phyloP scores from a whole-genome alignment of 148 eudicot species.

The Silene latifolia region DNA sequence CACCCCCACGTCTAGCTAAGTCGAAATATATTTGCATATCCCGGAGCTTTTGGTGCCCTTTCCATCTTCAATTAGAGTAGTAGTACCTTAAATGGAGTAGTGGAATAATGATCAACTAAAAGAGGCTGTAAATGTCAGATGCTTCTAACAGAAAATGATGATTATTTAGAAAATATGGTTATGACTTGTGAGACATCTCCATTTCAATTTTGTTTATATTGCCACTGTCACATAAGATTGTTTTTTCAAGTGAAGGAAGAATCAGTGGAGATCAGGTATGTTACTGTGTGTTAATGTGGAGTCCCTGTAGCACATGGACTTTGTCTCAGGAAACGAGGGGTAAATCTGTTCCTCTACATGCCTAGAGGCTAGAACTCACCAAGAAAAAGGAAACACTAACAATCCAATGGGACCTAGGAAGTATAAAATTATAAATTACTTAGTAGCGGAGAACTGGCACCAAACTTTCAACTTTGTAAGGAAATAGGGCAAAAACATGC shows the following conservation, averaged over 20 bases:
- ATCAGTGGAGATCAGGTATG: neutral
- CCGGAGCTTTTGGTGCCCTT: neutral
- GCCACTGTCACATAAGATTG: neutral
- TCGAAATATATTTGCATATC: neutral
- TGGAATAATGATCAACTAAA: neutral
- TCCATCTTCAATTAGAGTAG: neutral
- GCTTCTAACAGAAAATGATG: neutral
- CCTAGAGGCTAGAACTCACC: no score
- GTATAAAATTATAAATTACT: neutral
- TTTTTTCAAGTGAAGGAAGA: neutral
- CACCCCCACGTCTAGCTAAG: neutral
- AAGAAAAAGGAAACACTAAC: no score
- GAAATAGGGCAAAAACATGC: neutral
- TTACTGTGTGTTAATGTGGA: no score
- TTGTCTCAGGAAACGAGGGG: no score
- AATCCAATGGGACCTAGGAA: neutral
- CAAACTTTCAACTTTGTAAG: neutral
- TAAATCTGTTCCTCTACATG: no score
- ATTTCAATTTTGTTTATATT: neutral
- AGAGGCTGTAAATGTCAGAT: neutral
- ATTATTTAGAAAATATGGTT: no score
- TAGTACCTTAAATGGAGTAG: neutral
- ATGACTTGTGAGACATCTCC: no score
- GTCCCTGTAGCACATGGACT: no score
- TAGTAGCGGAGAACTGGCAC: neutral